Percentiles rank a stretch among this genome's conserved stretches.
phyloP scores from a whole-genome alignment of 176 grass and related monocot genomes.

The Zoysia japonica region DNA sequence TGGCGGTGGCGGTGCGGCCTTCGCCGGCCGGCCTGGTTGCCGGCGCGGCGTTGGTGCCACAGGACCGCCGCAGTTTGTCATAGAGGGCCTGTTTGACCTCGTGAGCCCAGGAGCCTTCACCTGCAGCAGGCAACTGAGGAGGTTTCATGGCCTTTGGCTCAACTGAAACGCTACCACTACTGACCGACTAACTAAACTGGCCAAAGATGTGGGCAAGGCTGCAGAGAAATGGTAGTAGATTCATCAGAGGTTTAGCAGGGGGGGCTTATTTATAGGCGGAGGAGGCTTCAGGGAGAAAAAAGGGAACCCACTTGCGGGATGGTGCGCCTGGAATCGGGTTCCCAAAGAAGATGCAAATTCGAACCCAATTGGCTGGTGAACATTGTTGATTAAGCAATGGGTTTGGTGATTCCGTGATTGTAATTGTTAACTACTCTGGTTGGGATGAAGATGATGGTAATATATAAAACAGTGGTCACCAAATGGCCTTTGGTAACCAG shows the following conservation, averaged over 20 bases:
- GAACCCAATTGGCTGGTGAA: constrained; percentile 3
- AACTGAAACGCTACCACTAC: neutral
- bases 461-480: neutral
- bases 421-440: neutral
- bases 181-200: neutral
- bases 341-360: constrained; percentile 37
- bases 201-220: neutral
- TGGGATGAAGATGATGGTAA: neutral
- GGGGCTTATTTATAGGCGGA: constrained; percentile 59
- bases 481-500: constrained; percentile 18
- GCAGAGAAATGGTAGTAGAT: constrained; percentile 26
- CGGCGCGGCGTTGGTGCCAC: constrained; percentile 2
- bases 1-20: constrained; percentile 2
- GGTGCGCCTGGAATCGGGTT: constrained; percentile 37
- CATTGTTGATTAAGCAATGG: constrained; percentile 2
- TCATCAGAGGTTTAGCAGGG: constrained; percentile 32
- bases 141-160: constrained; percentile 53
- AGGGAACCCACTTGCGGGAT: constrained; percentile 2
- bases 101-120: constrained; percentile 55
- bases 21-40: constrained; percentile 37
- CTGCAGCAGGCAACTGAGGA: constrained; percentile 62
- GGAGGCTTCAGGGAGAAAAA: neutral
- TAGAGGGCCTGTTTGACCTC: constrained; percentile 82
- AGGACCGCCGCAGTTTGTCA: constrained; percentile 73
- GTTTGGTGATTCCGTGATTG: neutral